Evolutionary conservation across 352 stramenopile genomes (phyloP), one percentile per base, ranked within the genome.

Genomic region (Globisporangium nagaii): DNA sequence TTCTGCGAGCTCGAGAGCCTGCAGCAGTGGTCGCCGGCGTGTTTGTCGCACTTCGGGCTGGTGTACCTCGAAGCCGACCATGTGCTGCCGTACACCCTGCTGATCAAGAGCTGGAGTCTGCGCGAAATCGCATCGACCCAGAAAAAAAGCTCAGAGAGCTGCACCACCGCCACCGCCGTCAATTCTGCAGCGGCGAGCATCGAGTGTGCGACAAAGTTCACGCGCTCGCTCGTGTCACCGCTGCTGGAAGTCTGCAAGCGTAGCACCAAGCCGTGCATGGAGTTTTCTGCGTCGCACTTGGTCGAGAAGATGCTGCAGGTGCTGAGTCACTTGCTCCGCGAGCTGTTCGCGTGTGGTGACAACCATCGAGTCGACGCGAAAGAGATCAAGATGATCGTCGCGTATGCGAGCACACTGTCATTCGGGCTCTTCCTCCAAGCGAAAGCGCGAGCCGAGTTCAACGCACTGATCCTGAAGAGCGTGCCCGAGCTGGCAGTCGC

Each of bases 71-170:
- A 78, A 22, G 52, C 56, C 0, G 71, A 87, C 34, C 48, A 73
- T 37, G 66, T 73, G 35, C 37, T 86, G 15, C 63, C 79, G 12
- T 88, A 88, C 48, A 90, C 75, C 5, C 30, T 85, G 19, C 43
- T 88, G 34, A 79, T 90, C 30, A 88, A 88, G 51, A 79, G 67
- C 36, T 90, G 79, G 77, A 44, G 65, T 6, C 31, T 62, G n/a
- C 53, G 52, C 11, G 53, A 72, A 22, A 44, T 48, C 9, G 56
- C 74, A n/a, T 41, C 37, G 1, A 65, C 60, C 30, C 51, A 58
- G 46, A 42, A 45, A 24, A 55, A 35, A 42, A 31, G 22, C 6
- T 6, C 5, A 15, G 35, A 25, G 13, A 27, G 22, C 9, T 6
- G n/a, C 25, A 49, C 7, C 25, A 49, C 13, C 20, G 47, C 12